These are phyloP conservation scores for Ascochyta viciae-villosae DNA, from an alignment of 2,329 filamentous ascomycete species.

Conservation along the genomic window DNA sequence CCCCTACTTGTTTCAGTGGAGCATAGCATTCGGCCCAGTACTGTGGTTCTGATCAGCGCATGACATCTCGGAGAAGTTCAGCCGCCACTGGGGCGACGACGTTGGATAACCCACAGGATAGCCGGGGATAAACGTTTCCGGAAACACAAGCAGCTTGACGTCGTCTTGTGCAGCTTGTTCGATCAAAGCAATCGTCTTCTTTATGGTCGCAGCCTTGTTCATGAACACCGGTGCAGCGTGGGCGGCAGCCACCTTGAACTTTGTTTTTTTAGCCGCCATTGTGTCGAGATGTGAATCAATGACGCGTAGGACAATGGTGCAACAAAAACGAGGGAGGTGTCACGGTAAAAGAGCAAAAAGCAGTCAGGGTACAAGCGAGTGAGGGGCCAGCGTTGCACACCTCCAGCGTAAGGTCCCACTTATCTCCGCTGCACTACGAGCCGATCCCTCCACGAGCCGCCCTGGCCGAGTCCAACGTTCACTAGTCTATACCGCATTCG, in stretches of 20 bases:
- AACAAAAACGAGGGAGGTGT: not conserved
- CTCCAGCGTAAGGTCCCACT: not conserved
- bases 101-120: slow-evolving; percentile 38
- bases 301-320: not conserved
- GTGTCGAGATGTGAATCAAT: not conserved
- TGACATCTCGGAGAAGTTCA: slow-evolving; percentile 1
- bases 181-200: slow-evolving; percentile 43
- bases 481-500: slow-evolving; percentile 1
- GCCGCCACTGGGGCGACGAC: not conserved
- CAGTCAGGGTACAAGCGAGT: not conserved
- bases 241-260: slow-evolving; percentile 47
- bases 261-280: slow-evolving; percentile 33
- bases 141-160: slow-evolving; percentile 46
- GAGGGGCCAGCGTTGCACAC: slow-evolving; percentile 1
- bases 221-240: slow-evolving; percentile 49
- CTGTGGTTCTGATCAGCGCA: slow-evolving; percentile 26
- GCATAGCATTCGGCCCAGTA: slow-evolving; percentile 49
- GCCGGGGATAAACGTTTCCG: slow-evolving; percentile 48
- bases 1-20: slow-evolving; percentile 43
- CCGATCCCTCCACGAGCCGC: slow-evolving; percentile 7
- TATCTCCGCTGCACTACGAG: slow-evolving; percentile 1
- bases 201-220: slow-evolving; percentile 46
- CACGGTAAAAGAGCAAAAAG: slow-evolving; percentile 3
- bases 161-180: slow-evolving; percentile 41
- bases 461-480: not conserved